phyloP scores from a whole-genome alignment of 1,284 basidiomycete genomes.

The Ganoderma lingzhi region DNA sequence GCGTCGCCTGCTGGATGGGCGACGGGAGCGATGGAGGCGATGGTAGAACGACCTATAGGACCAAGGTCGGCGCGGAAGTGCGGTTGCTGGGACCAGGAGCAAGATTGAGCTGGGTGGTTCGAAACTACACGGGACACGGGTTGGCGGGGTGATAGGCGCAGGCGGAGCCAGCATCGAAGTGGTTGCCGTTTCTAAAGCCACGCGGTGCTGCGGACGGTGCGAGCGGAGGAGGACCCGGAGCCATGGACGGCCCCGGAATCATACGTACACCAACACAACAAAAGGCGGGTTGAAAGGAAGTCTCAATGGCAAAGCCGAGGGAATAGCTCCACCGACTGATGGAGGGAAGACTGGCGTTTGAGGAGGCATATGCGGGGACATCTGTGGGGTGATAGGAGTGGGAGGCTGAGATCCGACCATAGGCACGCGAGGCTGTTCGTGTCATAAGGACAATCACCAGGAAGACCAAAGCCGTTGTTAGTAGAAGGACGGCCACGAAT shows the following conservation, averaged over 20 bases:
- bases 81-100: slow-evolving; percentile 46
- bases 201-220: slow-evolving; percentile 62
- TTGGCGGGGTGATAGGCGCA: slow-evolving; percentile 62
- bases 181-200: slow-evolving; percentile 53
- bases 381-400: slow-evolving; percentile 48
- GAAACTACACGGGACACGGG: slow-evolving; percentile 42
- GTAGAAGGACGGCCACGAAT: too few species aligned
- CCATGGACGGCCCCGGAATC: slow-evolving; percentile 51
- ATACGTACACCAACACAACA: slow-evolving; percentile 36
- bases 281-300: slow-evolving; percentile 56
- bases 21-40: slow-evolving; percentile 51
- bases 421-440: slow-evolving; percentile 43
- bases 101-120: slow-evolving; percentile 43
- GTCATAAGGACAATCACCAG: too few species aligned
- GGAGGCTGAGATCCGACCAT: slow-evolving; percentile 43
- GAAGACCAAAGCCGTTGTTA: too few species aligned
- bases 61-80: slow-evolving; percentile 54
- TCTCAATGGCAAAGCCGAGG: slow-evolving; percentile 58
- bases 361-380: slow-evolving; percentile 41
- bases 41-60: slow-evolving; percentile 64
- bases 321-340: slow-evolving; percentile 46
- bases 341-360: slow-evolving; percentile 56
- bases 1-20: slow-evolving; percentile 51
- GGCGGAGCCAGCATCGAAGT: slow-evolving; percentile 56
- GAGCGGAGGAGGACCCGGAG: slow-evolving; percentile 52